Evolutionary conservation across 306 rosid genomes (phyloP), one percentile per base, ranked within the genome.

Genomic region (Adenanthera pavonina): DNA sequence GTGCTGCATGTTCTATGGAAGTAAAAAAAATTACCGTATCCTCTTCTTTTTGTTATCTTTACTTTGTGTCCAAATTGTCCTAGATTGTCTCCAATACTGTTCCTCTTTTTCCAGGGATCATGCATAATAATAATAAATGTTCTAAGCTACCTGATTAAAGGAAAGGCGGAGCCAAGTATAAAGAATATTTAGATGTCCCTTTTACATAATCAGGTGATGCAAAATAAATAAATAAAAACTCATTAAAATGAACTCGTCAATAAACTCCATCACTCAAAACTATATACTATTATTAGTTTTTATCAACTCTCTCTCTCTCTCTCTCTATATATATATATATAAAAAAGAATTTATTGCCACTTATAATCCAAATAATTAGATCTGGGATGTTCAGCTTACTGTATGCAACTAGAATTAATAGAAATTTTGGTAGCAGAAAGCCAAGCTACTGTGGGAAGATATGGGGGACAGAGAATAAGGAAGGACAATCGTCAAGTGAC

Each of bases 391-490:
- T 60, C 64, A 56, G 38, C 25, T 13, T 56, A 53, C 9, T 16
- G 38, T 41, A 11, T 43, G 12, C 17, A 60, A 15, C 46, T 44
- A 75, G 69, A 68, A 56, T 57, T 60, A 57, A 47, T 53, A 49
- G 56, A 33, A 30, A 56, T 1, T 19, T 43, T 75, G 47, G 75
- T 48, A 52, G 48, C 57, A 60, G 46, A 30, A 54, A 40, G 67
- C 46, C 36, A 40, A 38, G 64, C 54, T 41, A 75, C 79, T 51
- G 62, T 72, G 69, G 76, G 44, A 75, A 62, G 64, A 62, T 43
- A n/a, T 75, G 85, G 78, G 80, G 89, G 69, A 34, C 41, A 70
- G 20, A 20, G 87, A 88, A 89, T 88, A 87, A 70, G 70, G 46
- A 69, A 78, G 60, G 64, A 35, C 25, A 87, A 83, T 85, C 80